Percentiles rank a stretch among this genome's conserved stretches.
Evolutionary conservation across 78 protist genomes (phyloP).

Genomic region (Cavenderia fasciculata): DNA sequence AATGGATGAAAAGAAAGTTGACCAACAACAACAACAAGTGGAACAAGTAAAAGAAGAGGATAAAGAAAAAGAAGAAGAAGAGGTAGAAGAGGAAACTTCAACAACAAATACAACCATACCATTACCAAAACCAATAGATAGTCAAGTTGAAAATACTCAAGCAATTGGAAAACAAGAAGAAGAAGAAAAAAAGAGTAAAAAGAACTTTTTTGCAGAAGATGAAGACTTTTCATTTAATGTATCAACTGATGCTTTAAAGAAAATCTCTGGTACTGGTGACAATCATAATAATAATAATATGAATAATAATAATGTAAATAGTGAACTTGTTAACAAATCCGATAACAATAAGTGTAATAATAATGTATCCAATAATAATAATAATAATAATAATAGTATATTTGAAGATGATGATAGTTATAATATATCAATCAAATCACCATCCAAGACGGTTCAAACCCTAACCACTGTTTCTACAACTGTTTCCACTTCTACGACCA

Average conservation of each 20-base stretch:
- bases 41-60: not conserved
- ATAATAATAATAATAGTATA: not conserved
- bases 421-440: not conserved
- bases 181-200: not conserved
- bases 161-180: not conserved
- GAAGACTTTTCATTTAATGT: no score
- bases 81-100: no score
- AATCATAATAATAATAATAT: not conserved
- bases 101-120: no score
- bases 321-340: not conserved
- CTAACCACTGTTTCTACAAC: not conserved
- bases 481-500: not conserved
- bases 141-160: not conserved
- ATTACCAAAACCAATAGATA: not conserved
- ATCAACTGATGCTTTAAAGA: no score
- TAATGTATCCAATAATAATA: not conserved
- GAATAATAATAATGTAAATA: slow-evolving; percentile 6
- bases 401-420: not conserved
- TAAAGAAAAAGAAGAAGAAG: not conserved
- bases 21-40: not conserved
- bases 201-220: no score
- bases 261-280: no score
- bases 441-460: not conserved
- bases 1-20: not conserved
- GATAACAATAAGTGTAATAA: not conserved